These are phyloP conservation scores for Boletales sp. DNA, from an alignment of 768 basidiomycete species.

Conservation along the genomic window DNA sequence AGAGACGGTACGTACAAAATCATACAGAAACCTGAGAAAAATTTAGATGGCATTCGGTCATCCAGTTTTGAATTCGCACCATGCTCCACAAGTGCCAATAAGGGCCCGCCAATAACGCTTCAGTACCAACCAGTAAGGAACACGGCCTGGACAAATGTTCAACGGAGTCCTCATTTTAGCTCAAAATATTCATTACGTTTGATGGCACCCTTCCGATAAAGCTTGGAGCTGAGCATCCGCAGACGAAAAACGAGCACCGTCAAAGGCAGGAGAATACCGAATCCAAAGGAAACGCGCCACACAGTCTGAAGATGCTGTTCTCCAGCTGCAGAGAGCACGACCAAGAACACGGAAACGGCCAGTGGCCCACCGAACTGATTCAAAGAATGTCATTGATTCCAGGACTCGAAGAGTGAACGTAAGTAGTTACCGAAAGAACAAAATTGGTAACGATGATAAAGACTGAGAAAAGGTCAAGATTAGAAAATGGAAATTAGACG, in stretches of 20 bases:
- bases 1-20: conserved; percentile 42
- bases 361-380: conserved; percentile 62
- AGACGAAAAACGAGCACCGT: conserved; percentile 71
- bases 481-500: conserved; percentile 3
- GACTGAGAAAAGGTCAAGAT: conserved; percentile 31
- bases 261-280: conserved; percentile 60
- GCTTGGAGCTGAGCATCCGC: conserved; percentile 64
- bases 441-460: conserved; percentile 79
- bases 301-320: conserved; percentile 57
- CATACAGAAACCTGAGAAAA: conserved; percentile 58
- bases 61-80: conserved; percentile 35
- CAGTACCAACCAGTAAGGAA: conserved; percentile 59
- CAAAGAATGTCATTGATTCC: conserved; percentile 1
- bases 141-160: conserved; percentile 35
- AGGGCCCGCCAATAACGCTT: conserved; percentile 65
- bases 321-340: conserved; percentile 65
- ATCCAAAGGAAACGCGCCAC: conserved; percentile 65
- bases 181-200: conserved; percentile 41
- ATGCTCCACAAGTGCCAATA: conserved; percentile 71
- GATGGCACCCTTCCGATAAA: conserved; percentile 64
- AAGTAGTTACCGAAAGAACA: conserved; percentile 50
- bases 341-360: conserved; percentile 62
- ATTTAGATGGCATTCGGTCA: conserved; percentile 1
- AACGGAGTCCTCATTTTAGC: neutral
- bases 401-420: neutral